Evolutionary conservation across 192 early-diverging fungal species (phyloP).

Genomic region (Gamsiella multidivaricata): DNA sequence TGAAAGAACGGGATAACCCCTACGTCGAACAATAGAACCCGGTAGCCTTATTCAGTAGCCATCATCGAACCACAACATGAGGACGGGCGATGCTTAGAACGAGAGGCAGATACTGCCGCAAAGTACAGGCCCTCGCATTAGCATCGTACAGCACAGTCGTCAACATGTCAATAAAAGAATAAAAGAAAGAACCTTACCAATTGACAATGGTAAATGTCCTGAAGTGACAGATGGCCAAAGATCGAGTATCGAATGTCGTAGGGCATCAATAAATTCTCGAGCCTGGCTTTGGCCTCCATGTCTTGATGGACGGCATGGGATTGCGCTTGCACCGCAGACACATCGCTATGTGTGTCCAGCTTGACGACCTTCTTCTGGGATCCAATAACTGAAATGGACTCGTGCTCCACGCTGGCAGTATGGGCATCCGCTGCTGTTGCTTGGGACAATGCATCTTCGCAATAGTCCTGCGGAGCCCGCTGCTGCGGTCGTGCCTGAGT

Average conservation of each 20-base stretch:
- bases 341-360: neutral
- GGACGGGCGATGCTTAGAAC: too few relatives aligned
- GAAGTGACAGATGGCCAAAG: slow-evolving; percentile 44
- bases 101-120: too few relatives aligned
- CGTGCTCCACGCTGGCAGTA: too few relatives aligned
- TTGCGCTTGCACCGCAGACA: neutral
- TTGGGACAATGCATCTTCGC: too few relatives aligned
- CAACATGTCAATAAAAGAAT: neutral
- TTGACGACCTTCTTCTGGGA: neutral
- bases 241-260: slow-evolving; percentile 52
- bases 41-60: too few relatives aligned
- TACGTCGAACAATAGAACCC: too few relatives aligned
- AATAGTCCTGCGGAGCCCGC: neutral
- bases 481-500: neutral
- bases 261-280: slow-evolving; percentile 31
- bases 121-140: neutral
- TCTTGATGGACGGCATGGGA: neutral
- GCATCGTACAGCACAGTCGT: neutral
- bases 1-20: too few relatives aligned
- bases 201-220: slow-evolving; percentile 41
- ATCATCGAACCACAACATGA: too few relatives aligned
- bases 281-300: neutral
- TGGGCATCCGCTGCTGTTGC: too few relatives aligned
- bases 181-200: slow-evolving; percentile 28
- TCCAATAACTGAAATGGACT: neutral